These are phyloP conservation scores for Acacia concinna DNA, from an alignment of 331 rosid species.

Conservation along the genomic window DNA sequence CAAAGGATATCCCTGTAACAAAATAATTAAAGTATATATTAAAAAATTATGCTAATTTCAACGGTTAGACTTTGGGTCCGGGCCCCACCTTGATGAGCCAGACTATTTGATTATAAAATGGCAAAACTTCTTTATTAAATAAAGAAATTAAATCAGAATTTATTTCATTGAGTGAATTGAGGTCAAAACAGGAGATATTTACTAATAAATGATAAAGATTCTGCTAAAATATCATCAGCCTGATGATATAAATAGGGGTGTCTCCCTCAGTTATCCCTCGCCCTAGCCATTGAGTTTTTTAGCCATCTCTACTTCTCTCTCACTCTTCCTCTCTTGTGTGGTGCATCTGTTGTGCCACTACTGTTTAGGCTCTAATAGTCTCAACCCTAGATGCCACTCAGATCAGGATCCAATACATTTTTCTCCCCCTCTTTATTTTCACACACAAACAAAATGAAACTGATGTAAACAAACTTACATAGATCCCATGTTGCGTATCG, in stretches of 20 bases:
- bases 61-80: background rate
- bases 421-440: background rate
- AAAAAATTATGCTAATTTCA: background rate
- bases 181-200: background rate
- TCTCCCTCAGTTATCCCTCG: background rate
- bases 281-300: background rate
- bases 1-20: constrained; percentile 80
- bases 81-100: background rate
- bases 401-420: background rate
- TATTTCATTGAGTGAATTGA: background rate
- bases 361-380: background rate
- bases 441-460: background rate
- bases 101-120: too few relatives aligned
- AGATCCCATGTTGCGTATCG: constrained; percentile 82
- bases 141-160: background rate
- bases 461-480: constrained; percentile 48
- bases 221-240: background rate
- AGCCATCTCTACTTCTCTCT: background rate
- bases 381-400: background rate
- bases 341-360: background rate
- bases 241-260: background rate
- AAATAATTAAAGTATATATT: background rate
- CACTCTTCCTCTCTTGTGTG: background rate
- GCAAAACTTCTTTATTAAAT: background rate
- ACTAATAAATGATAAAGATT: background rate